phyloP scores from a whole-genome alignment of 345 rosid genomes.

The Fremontodendron californicum region DNA sequence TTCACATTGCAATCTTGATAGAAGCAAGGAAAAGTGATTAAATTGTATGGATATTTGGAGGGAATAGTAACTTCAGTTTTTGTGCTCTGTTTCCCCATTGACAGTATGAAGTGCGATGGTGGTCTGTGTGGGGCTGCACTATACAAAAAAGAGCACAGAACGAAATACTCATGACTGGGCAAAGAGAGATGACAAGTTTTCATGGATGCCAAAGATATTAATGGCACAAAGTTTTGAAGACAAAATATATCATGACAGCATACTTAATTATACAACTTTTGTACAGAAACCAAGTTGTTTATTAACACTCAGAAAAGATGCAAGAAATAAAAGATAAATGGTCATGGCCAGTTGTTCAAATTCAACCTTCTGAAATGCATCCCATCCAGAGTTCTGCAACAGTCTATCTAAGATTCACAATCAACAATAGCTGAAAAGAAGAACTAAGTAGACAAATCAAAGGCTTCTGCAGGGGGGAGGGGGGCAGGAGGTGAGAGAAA shows the following conservation, averaged over 20 bases:
- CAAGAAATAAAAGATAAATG: too few species aligned
- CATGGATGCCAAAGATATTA: constrained; percentile 9
- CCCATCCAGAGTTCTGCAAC: not conserved
- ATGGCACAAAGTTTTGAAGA: not conserved
- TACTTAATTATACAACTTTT: too few species aligned
- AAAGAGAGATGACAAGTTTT: constrained; percentile 3
- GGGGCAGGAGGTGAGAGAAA: not conserved
- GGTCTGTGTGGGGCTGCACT: not conserved
- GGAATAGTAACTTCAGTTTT: not conserved
- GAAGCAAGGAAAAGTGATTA: not conserved
- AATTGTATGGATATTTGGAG: not conserved
- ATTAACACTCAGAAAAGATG: too few species aligned
- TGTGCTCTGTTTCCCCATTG: not conserved
- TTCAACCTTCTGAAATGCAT: not conserved
- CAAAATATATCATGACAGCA: not conserved
- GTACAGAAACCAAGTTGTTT: too few species aligned
- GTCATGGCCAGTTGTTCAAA: too few species aligned
- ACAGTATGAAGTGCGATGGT: not conserved
- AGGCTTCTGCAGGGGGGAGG: not conserved
- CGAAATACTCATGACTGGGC: not conserved
- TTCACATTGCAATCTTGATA: not conserved
- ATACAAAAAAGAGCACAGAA: not conserved
- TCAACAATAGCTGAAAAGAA: not conserved
- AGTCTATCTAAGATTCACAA: not conserved
- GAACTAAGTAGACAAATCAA: not conserved